Evolutionary conservation across 257 asterid genomes (phyloP), one percentile per base, ranked within the genome.

Genomic region (Solanum dulcamara): DNA sequence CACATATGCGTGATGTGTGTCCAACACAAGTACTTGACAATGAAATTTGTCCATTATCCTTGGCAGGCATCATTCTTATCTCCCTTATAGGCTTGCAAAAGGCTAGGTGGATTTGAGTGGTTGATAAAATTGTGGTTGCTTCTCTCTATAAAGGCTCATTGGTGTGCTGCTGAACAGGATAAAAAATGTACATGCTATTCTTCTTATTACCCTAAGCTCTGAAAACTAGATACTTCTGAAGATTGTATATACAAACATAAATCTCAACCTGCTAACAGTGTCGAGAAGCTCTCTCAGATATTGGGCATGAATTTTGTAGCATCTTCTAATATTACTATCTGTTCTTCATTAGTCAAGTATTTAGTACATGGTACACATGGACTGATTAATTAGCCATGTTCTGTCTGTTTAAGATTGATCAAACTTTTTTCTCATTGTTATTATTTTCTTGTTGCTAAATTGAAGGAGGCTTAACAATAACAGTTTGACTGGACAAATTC

Each of bases 401-500:
- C 79, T 33, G 28, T 68, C 79, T 33, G 15, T 20, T 68, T 18
- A 68, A 35, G 26, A 22, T 24, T 75, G 37, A 22, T 44, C 59
- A 12, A 74, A 14, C 22, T 42, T 74, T 40, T n/a, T 9, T 9
- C 10, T 57, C 57, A 18, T 53, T n/a, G 20, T 32, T 80, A 10
- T 22, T 60, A 59, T 11, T 33, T 32, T 51, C 2, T 26, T 20
- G 17, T 46, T 11, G 50, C 64, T 18, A 20, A 42, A 53, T 83
- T 83, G 85, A 66, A 97, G 98, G 97, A 94, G 98, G 94, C 97
- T 97, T 81, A 97, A 97, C 92, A 97, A 97, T 87, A 95, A 97
- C 92, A 87, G 80, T 71, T 89, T 94, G 93, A 90, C 9, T 51
- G 98, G 94, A 87, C 72, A 22, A 22, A 97, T 95, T 84, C 97